Conservation (phyloP, 441 rosid species). For the Lepidium campestre region DNA sequence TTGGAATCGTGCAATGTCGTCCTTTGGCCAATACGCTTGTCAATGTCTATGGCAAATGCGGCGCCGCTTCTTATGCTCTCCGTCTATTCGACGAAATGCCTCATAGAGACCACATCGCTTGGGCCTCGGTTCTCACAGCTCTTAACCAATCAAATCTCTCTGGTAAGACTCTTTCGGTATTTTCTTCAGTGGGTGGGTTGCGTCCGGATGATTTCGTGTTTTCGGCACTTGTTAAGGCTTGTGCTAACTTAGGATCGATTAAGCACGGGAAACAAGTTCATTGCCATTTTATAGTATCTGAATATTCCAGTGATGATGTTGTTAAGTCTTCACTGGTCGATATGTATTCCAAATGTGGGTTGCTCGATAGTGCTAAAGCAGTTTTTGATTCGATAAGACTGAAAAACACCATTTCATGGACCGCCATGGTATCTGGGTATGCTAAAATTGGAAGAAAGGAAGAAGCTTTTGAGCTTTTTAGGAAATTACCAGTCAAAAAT, state of each 20-base stretch:
- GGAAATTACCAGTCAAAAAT: constrained; percentile 38
- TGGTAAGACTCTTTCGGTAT: constrained; percentile 39
- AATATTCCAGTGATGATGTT: constrained; percentile 47
- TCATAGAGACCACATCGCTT: constrained; percentile 51
- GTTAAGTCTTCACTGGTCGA: constrained; percentile 79
- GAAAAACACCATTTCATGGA: constrained; percentile 58
- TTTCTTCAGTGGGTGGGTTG: constrained; percentile 31
- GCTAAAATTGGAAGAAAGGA: constrained; percentile 61
- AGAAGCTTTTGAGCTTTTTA: constrained; percentile 54
- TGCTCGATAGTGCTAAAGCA: constrained; percentile 34
- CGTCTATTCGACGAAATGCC: constrained; percentile 63
- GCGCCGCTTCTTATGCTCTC: constrained; percentile 35
- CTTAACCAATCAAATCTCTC: constrained; percentile 53
- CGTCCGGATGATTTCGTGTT: constrained; percentile 68
- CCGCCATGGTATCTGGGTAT: constrained; percentile 60
- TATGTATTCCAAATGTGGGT: constrained; percentile 70
- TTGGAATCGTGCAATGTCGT: constrained; percentile 30
- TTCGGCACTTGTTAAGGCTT: constrained; percentile 63
- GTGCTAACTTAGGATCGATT: constrained; percentile 44
- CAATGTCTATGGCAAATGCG: constrained; percentile 55
- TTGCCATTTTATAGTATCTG: constrained; percentile 39
- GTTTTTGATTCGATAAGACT: constrained; percentile 49
- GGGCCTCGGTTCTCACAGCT: constrained; percentile 78
- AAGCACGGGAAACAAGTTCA: constrained; percentile 69
- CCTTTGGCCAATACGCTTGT: constrained; percentile 51